Percentiles rank a stretch among this genome's conserved stretches.
Conservation (phyloP, 192 early-diverging fungal genomes). For the Coemansia sp. region DNA sequence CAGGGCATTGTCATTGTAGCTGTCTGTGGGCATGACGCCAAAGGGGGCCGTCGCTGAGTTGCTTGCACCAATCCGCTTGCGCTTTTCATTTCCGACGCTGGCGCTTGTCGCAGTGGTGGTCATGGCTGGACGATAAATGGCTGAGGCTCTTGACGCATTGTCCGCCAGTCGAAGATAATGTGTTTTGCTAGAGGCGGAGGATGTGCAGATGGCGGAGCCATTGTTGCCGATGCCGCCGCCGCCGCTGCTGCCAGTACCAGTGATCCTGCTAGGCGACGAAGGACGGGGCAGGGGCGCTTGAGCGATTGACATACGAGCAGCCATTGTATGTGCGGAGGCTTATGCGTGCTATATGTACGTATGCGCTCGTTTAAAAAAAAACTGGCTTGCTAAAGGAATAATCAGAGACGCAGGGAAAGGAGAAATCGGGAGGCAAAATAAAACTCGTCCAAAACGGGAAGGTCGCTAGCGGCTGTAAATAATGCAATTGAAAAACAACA, state of each 20-base stretch:
- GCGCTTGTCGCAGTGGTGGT: background rate
- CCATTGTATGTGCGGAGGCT: constrained; percentile 18
- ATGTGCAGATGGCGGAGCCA: constrained; percentile 1
- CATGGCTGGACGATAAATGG: constrained; percentile 25
- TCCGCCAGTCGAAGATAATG: constrained; percentile 7
- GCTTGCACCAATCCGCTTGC: constrained; percentile 11
- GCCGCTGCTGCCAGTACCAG: background rate
- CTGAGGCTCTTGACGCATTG: constrained; percentile 5
- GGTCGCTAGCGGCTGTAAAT: background rate
- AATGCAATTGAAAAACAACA: background rate
- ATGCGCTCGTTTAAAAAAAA: background rate
- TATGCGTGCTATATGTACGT: background rate
- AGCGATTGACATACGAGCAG: constrained; percentile 25
- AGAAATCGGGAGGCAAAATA: background rate
- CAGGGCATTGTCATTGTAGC: constrained; percentile 13
- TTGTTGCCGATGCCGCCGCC: constrained; percentile 1
- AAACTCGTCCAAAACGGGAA: background rate
- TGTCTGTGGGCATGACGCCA: background rate
- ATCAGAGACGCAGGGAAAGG: background rate
- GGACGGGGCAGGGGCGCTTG: constrained; percentile 15
- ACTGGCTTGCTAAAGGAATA: constrained; percentile 5
- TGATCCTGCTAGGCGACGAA: constrained; percentile 8
- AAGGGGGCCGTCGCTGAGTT: background rate
- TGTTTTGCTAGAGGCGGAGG: background rate
- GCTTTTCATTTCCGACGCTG: constrained; percentile 18